Evolutionary conservation across 495 filamentous ascomycete genomes (phyloP).

Genomic region (Penicillium daleae): DNA sequence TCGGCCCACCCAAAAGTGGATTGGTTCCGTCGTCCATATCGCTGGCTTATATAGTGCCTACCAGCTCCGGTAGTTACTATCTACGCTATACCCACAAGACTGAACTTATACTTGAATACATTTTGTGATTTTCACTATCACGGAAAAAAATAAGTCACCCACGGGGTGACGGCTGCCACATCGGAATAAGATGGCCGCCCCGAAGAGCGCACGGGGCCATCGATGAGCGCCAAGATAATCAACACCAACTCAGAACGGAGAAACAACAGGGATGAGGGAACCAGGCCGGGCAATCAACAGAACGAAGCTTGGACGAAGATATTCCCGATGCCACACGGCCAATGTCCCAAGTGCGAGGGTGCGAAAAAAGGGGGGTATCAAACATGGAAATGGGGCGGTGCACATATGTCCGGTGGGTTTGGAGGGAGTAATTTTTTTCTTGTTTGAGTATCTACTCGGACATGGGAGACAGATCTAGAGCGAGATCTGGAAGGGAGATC

Average conservation of each 20-base stretch:
- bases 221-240: slow-evolving; percentile 44
- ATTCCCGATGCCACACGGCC: neutral
- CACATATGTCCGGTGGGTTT: slow-evolving; percentile 27
- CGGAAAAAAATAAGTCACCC: slow-evolving; percentile 29
- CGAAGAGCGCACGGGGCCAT: slow-evolving; percentile 7
- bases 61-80: too few species aligned
- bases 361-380: slow-evolving; percentile 33
- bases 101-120: neutral
- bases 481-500: slow-evolving; percentile 5
- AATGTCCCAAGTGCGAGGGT: slow-evolving; percentile 1
- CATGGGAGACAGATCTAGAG: slow-evolving; percentile 17
- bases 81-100: neutral
- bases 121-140: slow-evolving; percentile 19
- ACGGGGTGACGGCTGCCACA: slow-evolving; percentile 49
- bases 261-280: slow-evolving; percentile 12
- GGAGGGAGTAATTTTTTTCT: slow-evolving; percentile 29
- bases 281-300: slow-evolving; percentile 7
- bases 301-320: slow-evolving; percentile 9
- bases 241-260: slow-evolving; percentile 10
- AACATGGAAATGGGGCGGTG: slow-evolving; percentile 23
- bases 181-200: slow-evolving; percentile 15
- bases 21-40: neutral
- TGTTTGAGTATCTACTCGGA: slow-evolving; percentile 37
- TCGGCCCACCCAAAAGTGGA: neutral
- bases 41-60: neutral